Evolutionary conservation across 2,329 filamentous ascomycete species (phyloP).

Genomic region (Colletotrichum echinochloae): DNA sequence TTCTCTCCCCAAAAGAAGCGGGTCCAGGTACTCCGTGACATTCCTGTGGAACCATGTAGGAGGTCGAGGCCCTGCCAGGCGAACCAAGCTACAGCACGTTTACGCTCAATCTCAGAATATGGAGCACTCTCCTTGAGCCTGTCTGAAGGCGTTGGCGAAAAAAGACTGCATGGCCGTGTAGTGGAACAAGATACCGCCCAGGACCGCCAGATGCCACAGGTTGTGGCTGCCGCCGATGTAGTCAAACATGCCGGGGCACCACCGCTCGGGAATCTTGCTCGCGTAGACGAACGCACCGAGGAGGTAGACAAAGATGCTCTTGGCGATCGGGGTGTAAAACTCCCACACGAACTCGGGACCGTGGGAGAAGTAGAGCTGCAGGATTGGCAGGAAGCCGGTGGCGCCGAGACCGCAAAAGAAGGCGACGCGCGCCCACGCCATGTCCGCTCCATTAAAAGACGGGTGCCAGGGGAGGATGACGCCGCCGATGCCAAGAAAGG

Average conservation of each 20-base stretch:
- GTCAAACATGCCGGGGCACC: constrained; percentile 93
- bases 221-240: constrained; percentile 97
- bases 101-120: constrained; percentile 55
- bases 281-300: constrained; percentile 88
- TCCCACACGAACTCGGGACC: constrained; percentile 84
- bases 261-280: constrained; percentile 91
- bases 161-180: constrained; percentile 97
- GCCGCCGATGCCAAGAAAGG: constrained; percentile 83
- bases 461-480: constrained; percentile 97
- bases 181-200: constrained; percentile 97
- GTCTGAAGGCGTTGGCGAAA: constrained; percentile 81
- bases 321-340: constrained; percentile 89
- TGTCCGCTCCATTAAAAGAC: constrained; percentile 90
- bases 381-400: constrained; percentile 89
- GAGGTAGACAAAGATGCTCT: constrained; percentile 89
- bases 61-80: too few relatives aligned
- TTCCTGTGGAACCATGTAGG: background rate
- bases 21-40: background rate
- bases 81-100: background rate
- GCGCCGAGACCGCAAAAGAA: constrained; percentile 91
- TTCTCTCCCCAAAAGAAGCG: too few relatives aligned
- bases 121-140: constrained; percentile 72
- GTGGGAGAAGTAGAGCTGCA: constrained; percentile 84
- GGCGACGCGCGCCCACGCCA: constrained; percentile 91
- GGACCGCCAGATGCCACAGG: constrained; percentile 94